Evolutionary conservation across 495 filamentous ascomycete genomes (phyloP).

Genomic region (Daldinia grandis): DNA sequence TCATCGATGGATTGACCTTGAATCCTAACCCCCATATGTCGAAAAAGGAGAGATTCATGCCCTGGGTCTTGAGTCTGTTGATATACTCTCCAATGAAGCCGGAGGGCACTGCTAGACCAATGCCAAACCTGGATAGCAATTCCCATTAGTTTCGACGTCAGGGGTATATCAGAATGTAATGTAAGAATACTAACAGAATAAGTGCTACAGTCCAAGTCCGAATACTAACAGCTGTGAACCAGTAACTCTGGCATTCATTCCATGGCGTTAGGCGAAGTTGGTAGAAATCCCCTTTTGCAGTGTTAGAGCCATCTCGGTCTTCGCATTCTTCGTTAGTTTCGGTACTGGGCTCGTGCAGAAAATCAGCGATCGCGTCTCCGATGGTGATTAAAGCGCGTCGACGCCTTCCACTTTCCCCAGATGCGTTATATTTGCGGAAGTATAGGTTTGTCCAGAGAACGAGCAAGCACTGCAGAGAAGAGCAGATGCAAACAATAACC

Average conservation of each 20-base stretch:
- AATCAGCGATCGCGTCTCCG: neutral
- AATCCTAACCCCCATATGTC: neutral
- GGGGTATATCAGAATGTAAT: neutral
- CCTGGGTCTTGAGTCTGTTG: neutral
- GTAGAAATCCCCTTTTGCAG: neutral
- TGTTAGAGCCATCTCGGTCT: neutral
- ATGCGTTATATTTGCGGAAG: neutral
- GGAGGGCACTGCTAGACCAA: neutral
- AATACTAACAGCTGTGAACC: neutral
- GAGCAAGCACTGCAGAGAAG: neutral
- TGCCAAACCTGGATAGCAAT: neutral
- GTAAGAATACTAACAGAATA: neutral
- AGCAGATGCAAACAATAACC: neutral
- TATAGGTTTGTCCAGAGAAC: neutral
- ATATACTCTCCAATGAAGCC: neutral
- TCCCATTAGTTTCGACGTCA: neutral
- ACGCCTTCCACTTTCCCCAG: neutral
- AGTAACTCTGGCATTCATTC: neutral
- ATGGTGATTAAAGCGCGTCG: neutral
- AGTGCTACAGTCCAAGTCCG: neutral
- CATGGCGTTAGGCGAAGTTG: neutral
- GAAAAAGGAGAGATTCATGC: neutral
- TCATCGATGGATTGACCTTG: constrained; percentile 2
- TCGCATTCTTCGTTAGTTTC: neutral
- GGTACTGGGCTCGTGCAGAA: neutral